Evolutionary conservation across 192 early-diverging fungal species (phyloP).

Genomic region (Haplosporangium gracile): DNA sequence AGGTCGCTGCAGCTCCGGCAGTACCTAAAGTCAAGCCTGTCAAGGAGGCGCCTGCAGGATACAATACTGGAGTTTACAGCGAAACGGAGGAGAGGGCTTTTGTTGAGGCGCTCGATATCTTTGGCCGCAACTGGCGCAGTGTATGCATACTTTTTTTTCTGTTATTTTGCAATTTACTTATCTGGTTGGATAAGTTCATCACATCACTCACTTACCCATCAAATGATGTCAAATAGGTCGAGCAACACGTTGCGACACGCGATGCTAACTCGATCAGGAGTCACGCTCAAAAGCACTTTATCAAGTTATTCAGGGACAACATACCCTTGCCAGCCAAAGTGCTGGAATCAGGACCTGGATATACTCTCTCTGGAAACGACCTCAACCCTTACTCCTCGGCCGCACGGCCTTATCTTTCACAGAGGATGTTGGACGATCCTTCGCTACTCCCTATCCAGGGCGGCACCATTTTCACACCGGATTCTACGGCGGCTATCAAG

Average conservation of each 20-base stretch:
- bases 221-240: constrained; percentile 59
- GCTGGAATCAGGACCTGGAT: constrained; percentile 75
- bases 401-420: constrained; percentile 81
- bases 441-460: constrained; percentile 34
- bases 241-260: constrained; percentile 80
- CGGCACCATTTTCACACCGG: constrained; percentile 36
- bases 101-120: constrained; percentile 81
- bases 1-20: constrained; percentile 8
- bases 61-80: constrained; percentile 81
- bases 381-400: constrained; percentile 92
- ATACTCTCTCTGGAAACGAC: constrained; percentile 88
- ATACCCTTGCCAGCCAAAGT: constrained; percentile 89
- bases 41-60: constrained; percentile 62
- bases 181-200: background rate
- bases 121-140: constrained; percentile 86
- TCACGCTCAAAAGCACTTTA: constrained; percentile 94
- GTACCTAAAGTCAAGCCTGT: constrained; percentile 55
- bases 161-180: background rate
- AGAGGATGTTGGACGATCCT: constrained; percentile 38
- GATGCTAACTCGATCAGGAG: constrained; percentile 88
- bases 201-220: background rate
- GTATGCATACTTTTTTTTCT: constrained; percentile 56
- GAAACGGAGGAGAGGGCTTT: constrained; percentile 83
- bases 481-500: constrained; percentile 20
- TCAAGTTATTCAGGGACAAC: constrained; percentile 88